phyloP scores from a whole-genome alignment of 2,329 filamentous ascomycete species.

The Westerdykella aurantiaca region DNA sequence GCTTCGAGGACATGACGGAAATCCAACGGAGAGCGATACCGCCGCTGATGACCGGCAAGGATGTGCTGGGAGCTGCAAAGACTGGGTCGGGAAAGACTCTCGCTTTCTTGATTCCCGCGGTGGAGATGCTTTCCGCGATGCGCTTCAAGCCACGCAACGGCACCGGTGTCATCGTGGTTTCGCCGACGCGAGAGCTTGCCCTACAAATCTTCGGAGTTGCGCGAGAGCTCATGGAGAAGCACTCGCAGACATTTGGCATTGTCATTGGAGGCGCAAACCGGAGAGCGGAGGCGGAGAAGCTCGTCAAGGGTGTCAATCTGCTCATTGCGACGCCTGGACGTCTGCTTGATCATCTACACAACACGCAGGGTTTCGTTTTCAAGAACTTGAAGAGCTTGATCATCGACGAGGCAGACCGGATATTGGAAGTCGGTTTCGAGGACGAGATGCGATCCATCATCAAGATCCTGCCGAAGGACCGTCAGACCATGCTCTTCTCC shows the following conservation, averaged over 20 bases:
- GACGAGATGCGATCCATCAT: conserved; percentile 97
- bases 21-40: conserved; percentile 87
- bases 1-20: conserved; percentile 91
- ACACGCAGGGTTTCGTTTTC: conserved; percentile 81
- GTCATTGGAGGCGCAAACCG: conserved; percentile 93
- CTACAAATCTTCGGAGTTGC: conserved; percentile 96
- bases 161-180: conserved; percentile 86
- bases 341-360: conserved; percentile 88
- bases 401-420: conserved; percentile 95
- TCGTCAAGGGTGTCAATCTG: conserved; percentile 89
- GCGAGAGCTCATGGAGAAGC: conserved; percentile 82
- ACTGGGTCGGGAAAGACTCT: conserved; percentile 94
- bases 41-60: conserved; percentile 78
- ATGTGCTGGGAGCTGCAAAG: conserved; percentile 92
- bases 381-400: conserved; percentile 90
- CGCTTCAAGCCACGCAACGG: conserved; percentile 92
- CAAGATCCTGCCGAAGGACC: conserved; percentile 77
- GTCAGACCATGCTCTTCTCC: conserved; percentile 97
- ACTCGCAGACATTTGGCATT: conserved; percentile 93
- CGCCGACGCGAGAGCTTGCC: conserved; percentile 87
- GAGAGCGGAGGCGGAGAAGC: conserved; percentile 86
- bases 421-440: conserved; percentile 95
- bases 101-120: conserved; percentile 86
- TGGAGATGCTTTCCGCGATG: conserved; percentile 86
- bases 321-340: conserved; percentile 90